Evolutionary conservation across 2,329 filamentous ascomycete species (phyloP), one percentile per base, ranked within the genome.

Genomic region (Ceratocystis alfenasii): DNA sequence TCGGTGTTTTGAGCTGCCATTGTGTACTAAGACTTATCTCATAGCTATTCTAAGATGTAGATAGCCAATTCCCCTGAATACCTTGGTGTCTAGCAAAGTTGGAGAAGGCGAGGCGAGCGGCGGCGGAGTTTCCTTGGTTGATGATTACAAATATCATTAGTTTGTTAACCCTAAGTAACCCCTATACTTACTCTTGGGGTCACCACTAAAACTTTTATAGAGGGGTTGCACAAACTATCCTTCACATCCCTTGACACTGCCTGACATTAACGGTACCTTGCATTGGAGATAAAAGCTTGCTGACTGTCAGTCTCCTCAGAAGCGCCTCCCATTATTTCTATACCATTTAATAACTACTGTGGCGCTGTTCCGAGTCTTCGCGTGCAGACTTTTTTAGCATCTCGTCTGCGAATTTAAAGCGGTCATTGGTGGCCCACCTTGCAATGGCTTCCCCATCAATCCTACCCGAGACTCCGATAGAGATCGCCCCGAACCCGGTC

Each of bases 151-250:
- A 55, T 5, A 5, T 36, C 8, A 3, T 41, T 5, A 10, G 3
- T 5, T 5, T 12, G 1, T 0, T 41, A 30, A 59, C 25, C 7
- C 30, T 59, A 12, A 3, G 0, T n/a, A 59, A 59, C 55, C 55
- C 55, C 5, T 33, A 8, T 6, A n/a, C 0, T 1, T 3, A 20
- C 28, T n/a, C 28, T 36, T 17, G 7, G 2, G 17, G 12, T 61
- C 67, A 74, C 73, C 73, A 73, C 73, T 68, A 61, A 69, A 69
- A 69, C 70, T 72, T 69, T 59, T 59, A 57, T 68, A 68, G 63
- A 57, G 50, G 63, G 50, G 63, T 63, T 53, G 48, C 48, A 53
- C 61, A 63, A 63, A 46, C 61, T 33, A 41, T 41, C 8, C 4
- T 0, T 3, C 0, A 41, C 12, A 12, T 41, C 36, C 10, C 36